Percentiles rank a stretch among this genome's conserved stretches.
phyloP scores from a whole-genome alignment of 2,329 filamentous ascomycete species.

The Arthroderma sp. region DNA sequence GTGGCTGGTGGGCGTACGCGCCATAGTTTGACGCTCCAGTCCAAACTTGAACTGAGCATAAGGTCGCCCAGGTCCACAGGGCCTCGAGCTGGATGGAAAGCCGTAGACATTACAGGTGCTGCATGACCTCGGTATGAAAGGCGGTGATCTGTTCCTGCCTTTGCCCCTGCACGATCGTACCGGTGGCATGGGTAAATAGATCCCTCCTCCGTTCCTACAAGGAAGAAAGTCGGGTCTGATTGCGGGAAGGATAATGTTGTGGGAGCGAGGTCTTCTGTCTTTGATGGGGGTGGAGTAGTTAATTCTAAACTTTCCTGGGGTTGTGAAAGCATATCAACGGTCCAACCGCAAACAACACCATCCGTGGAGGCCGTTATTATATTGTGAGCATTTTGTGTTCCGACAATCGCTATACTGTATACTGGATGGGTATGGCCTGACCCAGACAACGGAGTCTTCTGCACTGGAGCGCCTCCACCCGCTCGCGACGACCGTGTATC shows the following conservation, averaged over 20 bases:
- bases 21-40: constrained; percentile 98
- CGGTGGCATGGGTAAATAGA: constrained; percentile 92
- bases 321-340: constrained; percentile 92
- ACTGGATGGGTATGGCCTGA: constrained; percentile 93
- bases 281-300: constrained; percentile 69
- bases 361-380: constrained; percentile 96
- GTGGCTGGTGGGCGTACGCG: constrained; percentile 53
- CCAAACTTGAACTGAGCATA: constrained; percentile 78
- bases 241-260: constrained; percentile 91
- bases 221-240: constrained; percentile 92
- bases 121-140: constrained; percentile 82
- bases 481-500: constrained; percentile 81
- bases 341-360: constrained; percentile 93
- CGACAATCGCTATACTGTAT: constrained; percentile 88
- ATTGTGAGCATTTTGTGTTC: constrained; percentile 97
- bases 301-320: constrained; percentile 89
- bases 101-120: constrained; percentile 87
- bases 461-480: constrained; percentile 55
- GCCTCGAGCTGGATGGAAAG: constrained; percentile 86
- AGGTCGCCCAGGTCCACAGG: constrained; percentile 90
- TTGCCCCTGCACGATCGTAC: constrained; percentile 93
- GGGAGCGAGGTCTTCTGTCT: constrained; percentile 87
- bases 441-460: constrained; percentile 90
- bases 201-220: constrained; percentile 93
- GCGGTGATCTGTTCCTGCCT: constrained; percentile 83